These are phyloP conservation scores for Solanum sitiens DNA, from an alignment of 257 asterid genomes.

Conservation along the genomic window DNA sequence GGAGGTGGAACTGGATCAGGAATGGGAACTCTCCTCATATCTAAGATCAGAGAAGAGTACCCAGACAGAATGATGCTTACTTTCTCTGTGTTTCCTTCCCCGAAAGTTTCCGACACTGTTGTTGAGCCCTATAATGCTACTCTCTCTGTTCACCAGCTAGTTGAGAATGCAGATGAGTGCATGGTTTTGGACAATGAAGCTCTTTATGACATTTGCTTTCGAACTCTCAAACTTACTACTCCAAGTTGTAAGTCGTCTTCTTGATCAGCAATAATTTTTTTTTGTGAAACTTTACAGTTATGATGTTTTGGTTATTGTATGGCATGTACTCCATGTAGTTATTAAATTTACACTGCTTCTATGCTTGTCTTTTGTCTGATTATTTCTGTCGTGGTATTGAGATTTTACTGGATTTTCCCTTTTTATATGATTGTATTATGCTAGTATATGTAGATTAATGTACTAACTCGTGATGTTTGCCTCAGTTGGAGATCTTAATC, in stretches of 20 bases:
- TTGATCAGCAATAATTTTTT: background rate
- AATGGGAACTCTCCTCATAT: conserved; percentile 74
- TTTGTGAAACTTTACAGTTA: background rate
- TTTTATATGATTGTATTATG: background rate
- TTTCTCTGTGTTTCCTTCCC: conserved; percentile 76
- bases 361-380: background rate
- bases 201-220: conserved; percentile 59
- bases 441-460: background rate
- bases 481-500: conserved; percentile 71
- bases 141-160: conserved; percentile 72
- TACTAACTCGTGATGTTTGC: background rate
- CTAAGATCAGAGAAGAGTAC: conserved; percentile 73
- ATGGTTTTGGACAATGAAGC: conserved; percentile 80
- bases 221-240: conserved; percentile 64
- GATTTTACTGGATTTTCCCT: background rate
- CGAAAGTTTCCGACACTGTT: conserved; percentile 72
- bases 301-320: background rate
- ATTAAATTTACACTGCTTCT: background rate
- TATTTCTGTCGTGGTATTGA: background rate
- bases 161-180: conserved; percentile 75
- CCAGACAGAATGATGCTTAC: conserved; percentile 86
- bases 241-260: conserved; percentile 49
- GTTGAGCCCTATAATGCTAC: conserved; percentile 82
- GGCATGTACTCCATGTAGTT: background rate
- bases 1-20: conserved; percentile 94